Conservation (phyloP, 1,284 basidiomycete genomes). For the Mrakiaceae sp. region DNA sequence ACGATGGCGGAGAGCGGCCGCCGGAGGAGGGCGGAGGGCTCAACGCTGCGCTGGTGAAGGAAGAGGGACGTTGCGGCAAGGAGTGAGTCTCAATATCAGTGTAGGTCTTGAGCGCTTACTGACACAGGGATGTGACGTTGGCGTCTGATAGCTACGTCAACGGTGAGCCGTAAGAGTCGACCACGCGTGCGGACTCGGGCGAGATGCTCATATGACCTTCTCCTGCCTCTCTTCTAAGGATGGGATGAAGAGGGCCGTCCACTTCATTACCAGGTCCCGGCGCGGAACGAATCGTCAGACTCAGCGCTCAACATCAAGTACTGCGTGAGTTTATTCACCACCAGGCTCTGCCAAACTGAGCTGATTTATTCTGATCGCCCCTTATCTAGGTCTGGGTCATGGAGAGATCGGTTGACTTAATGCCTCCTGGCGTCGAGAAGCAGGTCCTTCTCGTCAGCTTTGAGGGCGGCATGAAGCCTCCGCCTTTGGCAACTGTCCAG, state of each 20-base stretch:
- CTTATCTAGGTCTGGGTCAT: conserved; percentile 7
- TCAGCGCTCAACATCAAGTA: conserved; percentile 7
- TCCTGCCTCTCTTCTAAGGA: not conserved
- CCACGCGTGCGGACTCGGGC: too few species aligned
- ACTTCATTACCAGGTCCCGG: conserved; percentile 15
- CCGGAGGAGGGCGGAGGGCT: conserved; percentile 2
- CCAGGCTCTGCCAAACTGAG: too few species aligned
- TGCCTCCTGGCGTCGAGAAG: conserved; percentile 16
- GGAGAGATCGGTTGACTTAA: conserved; percentile 12
- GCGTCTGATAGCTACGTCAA: not conserved
- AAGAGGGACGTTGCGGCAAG: conserved; percentile 12
- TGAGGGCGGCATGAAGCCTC: conserved; percentile 11
- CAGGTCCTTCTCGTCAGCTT: conserved; percentile 18
- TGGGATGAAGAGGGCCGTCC: conserved; percentile 15
- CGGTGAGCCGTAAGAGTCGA: not conserved
- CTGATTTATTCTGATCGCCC: too few species aligned
- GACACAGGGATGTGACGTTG: too few species aligned
- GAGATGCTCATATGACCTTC: not conserved
- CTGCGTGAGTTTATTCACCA: not conserved
- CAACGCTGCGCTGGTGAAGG: conserved; percentile 2
- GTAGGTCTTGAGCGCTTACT: too few species aligned
- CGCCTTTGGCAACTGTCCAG: conserved; percentile 7
- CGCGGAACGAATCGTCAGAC: conserved; percentile 10
- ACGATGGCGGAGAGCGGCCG: conserved; percentile 1
- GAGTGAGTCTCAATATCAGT: conserved; percentile 2